Conservation (phyloP, 768 basidiomycete genomes). For the Mycena galericulata region DNA sequence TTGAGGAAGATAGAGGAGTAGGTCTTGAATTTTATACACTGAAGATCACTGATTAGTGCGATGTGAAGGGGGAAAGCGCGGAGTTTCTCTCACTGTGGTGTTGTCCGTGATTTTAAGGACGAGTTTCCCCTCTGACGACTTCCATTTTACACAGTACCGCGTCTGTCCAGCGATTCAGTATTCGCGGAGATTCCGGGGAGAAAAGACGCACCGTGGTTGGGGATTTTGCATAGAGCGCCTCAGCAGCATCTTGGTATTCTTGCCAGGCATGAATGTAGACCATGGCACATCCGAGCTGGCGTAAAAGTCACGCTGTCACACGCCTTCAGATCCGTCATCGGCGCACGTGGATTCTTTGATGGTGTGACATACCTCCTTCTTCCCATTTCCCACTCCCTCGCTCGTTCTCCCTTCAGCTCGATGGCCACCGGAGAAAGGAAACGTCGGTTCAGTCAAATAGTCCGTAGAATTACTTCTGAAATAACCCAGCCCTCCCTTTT, state of each 20-base stretch:
- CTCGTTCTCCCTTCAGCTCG: conserved; percentile 16
- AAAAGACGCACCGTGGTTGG: conserved; percentile 73
- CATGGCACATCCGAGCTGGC: conserved; percentile 68
- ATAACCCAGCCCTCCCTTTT: conserved; percentile 78
- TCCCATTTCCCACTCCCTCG: background rate
- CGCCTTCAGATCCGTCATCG: background rate
- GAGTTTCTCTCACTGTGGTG: conserved; percentile 70
- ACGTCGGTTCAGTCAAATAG: conserved; percentile 38
- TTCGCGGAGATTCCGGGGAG: background rate
- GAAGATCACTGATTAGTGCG: conserved; percentile 16
- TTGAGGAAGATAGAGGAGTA: conserved; percentile 95
- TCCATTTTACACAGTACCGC: conserved; percentile 94
- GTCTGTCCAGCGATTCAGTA: conserved; percentile 60
- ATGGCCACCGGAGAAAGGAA: conserved; percentile 48
- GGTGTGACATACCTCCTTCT: conserved; percentile 12
- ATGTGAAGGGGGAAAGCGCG: background rate
- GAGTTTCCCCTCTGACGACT: conserved; percentile 83
- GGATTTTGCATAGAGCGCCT: conserved; percentile 83
- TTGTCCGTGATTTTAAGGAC: conserved; percentile 96
- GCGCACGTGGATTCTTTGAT: background rate
- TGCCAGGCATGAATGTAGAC: conserved; percentile 93
- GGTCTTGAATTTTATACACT: conserved; percentile 98
- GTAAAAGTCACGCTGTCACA: conserved; percentile 26
- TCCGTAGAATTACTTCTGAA: background rate
- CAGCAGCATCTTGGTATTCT: conserved; percentile 91